These are phyloP conservation scores for Lycium barbarum DNA, from an alignment of 257 asterid species.

Conservation along the genomic window DNA sequence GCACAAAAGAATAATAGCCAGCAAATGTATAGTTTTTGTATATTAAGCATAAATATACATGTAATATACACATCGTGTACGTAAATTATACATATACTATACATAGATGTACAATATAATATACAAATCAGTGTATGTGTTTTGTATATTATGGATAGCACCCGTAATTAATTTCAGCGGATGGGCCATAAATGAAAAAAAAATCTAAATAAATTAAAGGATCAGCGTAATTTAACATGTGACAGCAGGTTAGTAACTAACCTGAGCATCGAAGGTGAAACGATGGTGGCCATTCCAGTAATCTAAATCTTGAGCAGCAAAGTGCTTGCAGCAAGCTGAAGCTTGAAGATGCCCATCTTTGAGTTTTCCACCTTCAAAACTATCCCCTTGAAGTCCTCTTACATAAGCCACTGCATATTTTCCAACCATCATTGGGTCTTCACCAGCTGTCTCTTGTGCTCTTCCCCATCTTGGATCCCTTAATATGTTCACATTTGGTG, in stretches of 20 bases:
- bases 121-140: no score
- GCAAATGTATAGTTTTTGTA: no score
- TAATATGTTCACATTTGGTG: constrained; percentile 53
- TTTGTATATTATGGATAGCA: no score
- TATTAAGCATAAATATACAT: no score
- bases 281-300: constrained; percentile 68
- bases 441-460: constrained; percentile 56
- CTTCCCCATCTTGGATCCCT: constrained; percentile 62
- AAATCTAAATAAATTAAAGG: background rate
- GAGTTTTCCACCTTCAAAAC: constrained; percentile 60
- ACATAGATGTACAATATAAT: no score
- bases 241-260: constrained; percentile 26
- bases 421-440: constrained; percentile 48
- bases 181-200: no score
- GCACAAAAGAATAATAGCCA: no score
- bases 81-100: no score
- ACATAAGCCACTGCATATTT: constrained; percentile 57
- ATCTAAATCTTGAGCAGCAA: constrained; percentile 80
- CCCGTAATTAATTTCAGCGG: no score
- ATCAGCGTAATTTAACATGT: background rate
- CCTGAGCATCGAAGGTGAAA: constrained; percentile 63
- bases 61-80: no score
- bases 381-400: constrained; percentile 82
- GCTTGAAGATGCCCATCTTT: constrained; percentile 57
- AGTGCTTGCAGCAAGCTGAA: constrained; percentile 86